Conservation (phyloP, 306 rosid genomes). For the Erythrophleum fordii region DNA sequence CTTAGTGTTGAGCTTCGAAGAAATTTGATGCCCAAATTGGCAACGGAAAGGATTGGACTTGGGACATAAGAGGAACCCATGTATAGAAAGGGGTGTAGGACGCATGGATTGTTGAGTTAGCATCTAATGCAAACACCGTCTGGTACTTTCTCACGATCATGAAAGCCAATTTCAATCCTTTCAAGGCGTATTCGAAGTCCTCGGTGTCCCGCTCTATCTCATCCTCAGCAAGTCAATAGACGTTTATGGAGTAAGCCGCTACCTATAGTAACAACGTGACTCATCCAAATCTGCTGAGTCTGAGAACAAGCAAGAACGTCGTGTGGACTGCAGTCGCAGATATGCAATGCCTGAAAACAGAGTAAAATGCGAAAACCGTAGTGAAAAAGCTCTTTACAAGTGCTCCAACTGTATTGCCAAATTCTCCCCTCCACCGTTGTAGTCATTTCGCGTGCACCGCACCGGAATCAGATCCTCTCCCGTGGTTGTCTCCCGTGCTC, state of each 20-base stretch:
- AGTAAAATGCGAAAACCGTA: too few species aligned
- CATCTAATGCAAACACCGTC: slow-evolving; percentile 15
- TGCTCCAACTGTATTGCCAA: too few species aligned
- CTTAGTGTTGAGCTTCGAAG: slow-evolving; percentile 14
- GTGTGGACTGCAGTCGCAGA: not conserved
- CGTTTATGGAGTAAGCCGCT: not conserved
- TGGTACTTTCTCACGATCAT: not conserved
- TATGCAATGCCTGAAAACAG: too few species aligned
- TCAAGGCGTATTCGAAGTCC: not conserved
- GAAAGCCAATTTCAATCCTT: not conserved
- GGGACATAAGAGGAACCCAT: slow-evolving; percentile 35
- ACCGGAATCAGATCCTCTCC: too few species aligned
- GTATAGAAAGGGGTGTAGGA: slow-evolving; percentile 27
- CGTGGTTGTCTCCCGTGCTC: too few species aligned
- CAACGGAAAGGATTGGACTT: slow-evolving; percentile 36
- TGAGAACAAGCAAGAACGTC: not conserved
- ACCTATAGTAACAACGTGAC: not conserved
- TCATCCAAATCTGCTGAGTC: not conserved
- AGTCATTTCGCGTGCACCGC: too few species aligned
- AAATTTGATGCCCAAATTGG: slow-evolving; percentile 24
- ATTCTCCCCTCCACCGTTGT: too few species aligned
- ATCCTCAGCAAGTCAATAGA: not conserved
- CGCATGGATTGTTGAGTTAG: slow-evolving; percentile 34
- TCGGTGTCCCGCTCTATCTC: not conserved
- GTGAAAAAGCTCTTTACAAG: too few species aligned